Evolutionary conservation across 208 protist species (phyloP), one percentile per base, ranked within the genome.

Genomic region (Herpetomonas tarakana): DNA sequence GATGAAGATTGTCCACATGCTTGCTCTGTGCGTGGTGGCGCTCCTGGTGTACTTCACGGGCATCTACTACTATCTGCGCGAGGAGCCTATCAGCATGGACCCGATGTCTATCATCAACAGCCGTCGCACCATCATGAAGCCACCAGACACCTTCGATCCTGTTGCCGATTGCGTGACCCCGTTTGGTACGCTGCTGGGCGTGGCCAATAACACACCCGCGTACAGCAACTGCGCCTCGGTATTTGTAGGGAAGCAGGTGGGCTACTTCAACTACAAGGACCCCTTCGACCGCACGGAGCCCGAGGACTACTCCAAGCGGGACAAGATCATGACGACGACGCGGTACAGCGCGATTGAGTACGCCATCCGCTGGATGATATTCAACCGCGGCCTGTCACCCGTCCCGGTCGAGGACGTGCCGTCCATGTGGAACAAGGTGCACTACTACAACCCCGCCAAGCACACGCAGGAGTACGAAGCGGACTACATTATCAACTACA

Each of bases 211-310:
- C 41, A 65, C 85, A 3, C 84, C 81, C 1, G 77, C 72, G 18
- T 88, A 77, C 56, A 91, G 84, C 65, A 91, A 91, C 58, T 91
- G 80, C 57, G 64, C 82, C 59, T 57, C 62, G 1, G 28, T 30
- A 11, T 73, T 77, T 30, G 41, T 54, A 16, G 60, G 68, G 4
- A 58, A 71, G 21, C 59, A 63, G 19, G 45, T 67, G 19, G 65
- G 60, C 39, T 86, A 78, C 41, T 49, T 66, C 28, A 67, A 71
- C 25, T 31, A 82, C 19, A 57, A 62, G 35, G 62, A 78, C 44
- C 82, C 82, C 11, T 44, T 64, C 41, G 82, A 84, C 45, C 60
- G 71, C 31, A 58, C 64, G 38, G 45, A 58, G 31, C 71, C 72
- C 27, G 59, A 59, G 19, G 77, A 83, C 55, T 60, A 60, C 0